These are phyloP conservation scores for Persicaria tinctoria DNA, from an alignment of 148 eudicot genomes.

Conservation along the genomic window DNA sequence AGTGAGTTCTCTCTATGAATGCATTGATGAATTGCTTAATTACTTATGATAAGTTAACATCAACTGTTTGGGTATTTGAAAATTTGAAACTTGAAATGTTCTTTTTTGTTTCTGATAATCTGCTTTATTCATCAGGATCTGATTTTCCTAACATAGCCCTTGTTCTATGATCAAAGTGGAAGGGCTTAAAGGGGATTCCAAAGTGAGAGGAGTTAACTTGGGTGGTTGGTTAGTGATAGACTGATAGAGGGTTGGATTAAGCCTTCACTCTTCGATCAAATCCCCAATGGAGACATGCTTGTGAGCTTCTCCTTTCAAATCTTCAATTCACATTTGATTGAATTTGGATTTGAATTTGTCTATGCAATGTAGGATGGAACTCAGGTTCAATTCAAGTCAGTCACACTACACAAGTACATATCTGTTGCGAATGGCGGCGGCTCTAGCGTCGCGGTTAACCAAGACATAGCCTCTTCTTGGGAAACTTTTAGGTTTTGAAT, in stretches of 20 bases:
- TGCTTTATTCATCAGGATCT: too few species aligned
- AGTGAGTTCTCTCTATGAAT: too few species aligned
- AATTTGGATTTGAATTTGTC: neutral
- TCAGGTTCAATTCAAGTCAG: slow-evolving; percentile 61
- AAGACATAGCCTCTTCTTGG: slow-evolving; percentile 55
- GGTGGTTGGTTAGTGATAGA: slow-evolving; percentile 98
- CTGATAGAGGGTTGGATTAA: slow-evolving; percentile 83
- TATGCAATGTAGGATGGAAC: slow-evolving; percentile 62
- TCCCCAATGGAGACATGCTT: slow-evolving; percentile 68
- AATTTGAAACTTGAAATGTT: too few species aligned
- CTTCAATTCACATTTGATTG: neutral
- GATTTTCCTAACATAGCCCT: neutral
- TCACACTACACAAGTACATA: slow-evolving; percentile 52
- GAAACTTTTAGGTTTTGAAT: slow-evolving; percentile 63
- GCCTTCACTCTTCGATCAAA: slow-evolving; percentile 66
- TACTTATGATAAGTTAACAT: too few species aligned
- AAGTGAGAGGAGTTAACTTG: slow-evolving; percentile 82
- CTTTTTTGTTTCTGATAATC: too few species aligned
- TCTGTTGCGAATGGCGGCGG: slow-evolving; percentile 73
- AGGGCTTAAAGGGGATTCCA: slow-evolving; percentile 52
- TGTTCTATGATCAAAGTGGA: slow-evolving; percentile 36
- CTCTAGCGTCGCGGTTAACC: slow-evolving; percentile 37
- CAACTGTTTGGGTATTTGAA: too few species aligned
- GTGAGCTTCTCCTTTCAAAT: slow-evolving; percentile 33
- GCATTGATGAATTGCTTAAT: too few species aligned